Evolutionary conservation across 1,139 yeast species (phyloP).

Genomic region (Pichia kudriavzevii): DNA sequence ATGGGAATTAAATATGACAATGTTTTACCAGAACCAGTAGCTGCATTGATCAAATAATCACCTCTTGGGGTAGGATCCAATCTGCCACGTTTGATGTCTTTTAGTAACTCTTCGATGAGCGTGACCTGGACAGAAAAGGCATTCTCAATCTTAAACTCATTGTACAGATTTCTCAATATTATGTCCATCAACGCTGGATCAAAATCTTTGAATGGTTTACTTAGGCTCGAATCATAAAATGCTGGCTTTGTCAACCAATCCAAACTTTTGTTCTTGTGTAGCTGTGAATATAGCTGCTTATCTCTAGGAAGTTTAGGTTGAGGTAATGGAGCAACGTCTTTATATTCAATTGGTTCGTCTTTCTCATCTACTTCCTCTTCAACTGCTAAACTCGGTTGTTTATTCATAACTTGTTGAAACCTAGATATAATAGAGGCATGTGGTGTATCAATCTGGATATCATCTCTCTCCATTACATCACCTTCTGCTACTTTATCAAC

Average conservation of each 20-base stretch:
- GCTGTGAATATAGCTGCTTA: conserved; percentile 32
- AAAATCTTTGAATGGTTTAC: conserved; percentile 38
- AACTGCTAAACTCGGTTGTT: conserved; percentile 15
- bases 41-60: conserved; percentile 82
- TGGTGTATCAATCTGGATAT: conserved; percentile 7
- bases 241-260: conserved; percentile 66
- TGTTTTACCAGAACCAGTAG: conserved; percentile 97
- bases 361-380: conserved; percentile 13
- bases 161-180: conserved; percentile 39
- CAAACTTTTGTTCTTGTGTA: conserved; percentile 36
- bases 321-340: conserved; percentile 71
- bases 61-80: conserved; percentile 58
- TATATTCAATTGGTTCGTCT: conserved; percentile 25
- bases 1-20: conserved; percentile 83
- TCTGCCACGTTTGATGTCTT: conserved; percentile 38
- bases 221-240: conserved; percentile 40
- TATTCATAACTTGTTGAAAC: conserved; percentile 32
- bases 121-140: conserved; percentile 80
- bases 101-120: conserved; percentile 51
- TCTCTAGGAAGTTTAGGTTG: conserved; percentile 66
- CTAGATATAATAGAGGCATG: conserved; percentile 36
- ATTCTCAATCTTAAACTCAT: conserved; percentile 35
- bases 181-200: conserved; percentile 30
- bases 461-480: conserved; percentile 5
- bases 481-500: conserved; percentile 15